Evolutionary conservation across 1,284 basidiomycete species (phyloP), one percentile per base, ranked within the genome.

Genomic region (Rhodotorula glutinis): DNA sequence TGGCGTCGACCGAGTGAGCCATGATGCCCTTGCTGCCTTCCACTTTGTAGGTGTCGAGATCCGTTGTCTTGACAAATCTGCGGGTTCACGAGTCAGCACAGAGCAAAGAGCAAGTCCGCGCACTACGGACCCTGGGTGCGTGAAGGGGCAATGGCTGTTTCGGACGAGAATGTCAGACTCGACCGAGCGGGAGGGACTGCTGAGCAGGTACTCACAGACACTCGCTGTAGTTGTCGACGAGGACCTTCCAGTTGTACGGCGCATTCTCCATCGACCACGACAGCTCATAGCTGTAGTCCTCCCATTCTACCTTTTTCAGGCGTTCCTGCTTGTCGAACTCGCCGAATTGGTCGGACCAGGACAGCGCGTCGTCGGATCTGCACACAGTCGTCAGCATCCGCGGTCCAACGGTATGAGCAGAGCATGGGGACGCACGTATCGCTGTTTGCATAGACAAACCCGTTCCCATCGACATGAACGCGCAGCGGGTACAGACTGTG

Each of bases 201-300:
- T 52, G 23, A 38, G 25, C 38, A n/a, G 5, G 25, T 8, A 30
- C 8, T 10, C 16, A 38, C 44, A 23, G 1, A 53, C 41, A 30
- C 57, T 58, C 56, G 21, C n/a, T 38, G 55, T 52, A 63, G 55
- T 63, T 57, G 40, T 54, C 43, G 41, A 29, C 25, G 53, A 64
- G 46, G 17, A 30, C 23, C 30, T 60, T 52, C 57, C 57, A 59
- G 27, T 59, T 59, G 57, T 59, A 59, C 25, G 23, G 57, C 47
- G 40, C 40, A 38, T 46, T 21, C 19, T 57, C 29, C 43, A 57
- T 57, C 19, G 27, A 27, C 56, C 56, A 57, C 14, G 29, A 30
- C 14, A 46, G 43, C 19, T 43, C 56, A 14, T 49, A 58, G 46
- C 19, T 27, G 51, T 53, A 60, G 27, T 60, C 40, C 4, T 53